phyloP scores from a whole-genome alignment of 805 yeast genomes.

The Kuraishia piskuri region DNA sequence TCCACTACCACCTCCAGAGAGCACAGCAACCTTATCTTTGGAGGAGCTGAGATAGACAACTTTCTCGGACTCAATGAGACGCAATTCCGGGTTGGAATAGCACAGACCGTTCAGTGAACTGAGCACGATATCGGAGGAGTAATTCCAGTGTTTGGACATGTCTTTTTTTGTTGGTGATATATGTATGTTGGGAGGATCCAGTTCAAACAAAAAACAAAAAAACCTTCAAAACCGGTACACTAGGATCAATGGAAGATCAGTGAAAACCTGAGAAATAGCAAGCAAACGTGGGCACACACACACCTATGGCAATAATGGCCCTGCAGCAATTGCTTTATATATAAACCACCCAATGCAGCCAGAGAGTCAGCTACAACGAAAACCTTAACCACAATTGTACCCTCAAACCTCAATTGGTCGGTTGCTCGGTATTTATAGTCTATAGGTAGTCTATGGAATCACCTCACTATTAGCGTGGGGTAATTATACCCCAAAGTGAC shows the following conservation, averaged over 20 bases:
- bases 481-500: not conserved
- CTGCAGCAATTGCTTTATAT: not conserved
- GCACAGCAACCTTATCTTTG: slow-evolving; percentile 51
- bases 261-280: too few relatives aligned
- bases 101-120: slow-evolving; percentile 44
- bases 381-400: not conserved
- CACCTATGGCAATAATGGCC: not conserved
- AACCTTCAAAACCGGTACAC: too few relatives aligned
- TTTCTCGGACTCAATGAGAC: slow-evolving; percentile 45
- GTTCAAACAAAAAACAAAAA: not conserved
- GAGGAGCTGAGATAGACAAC: slow-evolving; percentile 34
- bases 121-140: slow-evolving; percentile 35
- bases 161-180: not conserved
- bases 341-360: not conserved
- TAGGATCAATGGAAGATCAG: too few relatives aligned
- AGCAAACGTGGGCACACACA: not conserved
- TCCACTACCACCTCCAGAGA: slow-evolving; percentile 94
- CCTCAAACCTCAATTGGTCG: not conserved
- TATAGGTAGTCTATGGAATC: not conserved
- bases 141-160: slow-evolving; percentile 39
- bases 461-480: not conserved
- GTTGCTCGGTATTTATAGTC: not conserved
- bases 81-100: slow-evolving; percentile 44
- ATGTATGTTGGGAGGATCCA: not conserved
- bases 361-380: not conserved